Evolutionary conservation across 73 alveolate species (phyloP), one percentile per base, ranked within the genome.

Genomic region (Loxodes magnus): DNA sequence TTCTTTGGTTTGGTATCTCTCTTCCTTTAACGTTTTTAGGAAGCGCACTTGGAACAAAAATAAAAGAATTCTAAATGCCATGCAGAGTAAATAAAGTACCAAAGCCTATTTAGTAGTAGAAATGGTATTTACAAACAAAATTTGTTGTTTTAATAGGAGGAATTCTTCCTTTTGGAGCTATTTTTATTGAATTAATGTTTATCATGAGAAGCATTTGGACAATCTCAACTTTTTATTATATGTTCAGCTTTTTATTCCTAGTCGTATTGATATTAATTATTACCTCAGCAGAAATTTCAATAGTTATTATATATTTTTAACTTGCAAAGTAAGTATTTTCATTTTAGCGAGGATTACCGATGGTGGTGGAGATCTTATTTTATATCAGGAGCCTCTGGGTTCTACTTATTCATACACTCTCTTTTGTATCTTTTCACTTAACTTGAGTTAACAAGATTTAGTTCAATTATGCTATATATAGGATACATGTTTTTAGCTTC

Each of bases 301-400:
- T 58, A 3, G 7, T 58, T 17, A 25, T 56, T 5, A 51, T 44
- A 21, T 58, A 58, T 48, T 28, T 58, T 10, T 15, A 28, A 23
- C 24, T 58, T 12, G 20, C 14, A 16, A 46, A 30, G 25, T n/a
- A n/a, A n/a, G n/a, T n/a, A n/a, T 15, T 23, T 42, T 10, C 41
- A 43, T 12, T 42, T 38, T 49, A 38, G 71, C 10, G 25, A 64
- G 41, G 67, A 64, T 29, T 62, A 55, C 51, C 44, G 77, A 56
- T 64, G 77, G 77, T 57, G 75, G 75, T 64, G 77, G 77, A 53
- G 37, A 21, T 46, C 77, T 7, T 34, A 34, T 7, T 56, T 35
- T 31, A 71, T 64, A 10, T 51, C 77, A 7, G 66, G 66, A 49
- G 24, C 75, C 21, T 19, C 73, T 16, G 77, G 77, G 16, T 30